These are phyloP conservation scores for Datisca glomerata DNA, from an alignment of 306 rosid genomes.

Conservation along the genomic window DNA sequence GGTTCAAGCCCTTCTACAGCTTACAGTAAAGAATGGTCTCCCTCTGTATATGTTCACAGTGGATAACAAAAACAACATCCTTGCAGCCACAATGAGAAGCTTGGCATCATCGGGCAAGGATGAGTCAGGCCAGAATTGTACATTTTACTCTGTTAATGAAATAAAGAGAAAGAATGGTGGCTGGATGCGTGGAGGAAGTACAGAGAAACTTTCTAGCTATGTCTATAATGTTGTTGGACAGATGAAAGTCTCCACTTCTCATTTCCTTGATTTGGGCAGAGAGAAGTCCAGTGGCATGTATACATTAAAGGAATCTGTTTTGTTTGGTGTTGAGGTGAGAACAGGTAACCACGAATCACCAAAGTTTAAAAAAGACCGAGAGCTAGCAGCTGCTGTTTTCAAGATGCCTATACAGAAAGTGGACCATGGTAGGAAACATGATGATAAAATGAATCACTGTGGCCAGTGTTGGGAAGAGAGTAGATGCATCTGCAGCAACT, in stretches of 20 bases:
- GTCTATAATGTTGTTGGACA: conserved; percentile 60
- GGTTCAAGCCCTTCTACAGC: conserved; percentile 56
- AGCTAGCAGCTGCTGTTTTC: conserved; percentile 67
- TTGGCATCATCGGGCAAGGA: conserved; percentile 46
- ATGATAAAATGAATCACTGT: conserved; percentile 18
- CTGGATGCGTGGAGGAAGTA: conserved; percentile 61
- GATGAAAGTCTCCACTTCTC: conserved; percentile 50
- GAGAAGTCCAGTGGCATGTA: conserved; percentile 17
- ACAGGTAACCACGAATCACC: conserved; percentile 33
- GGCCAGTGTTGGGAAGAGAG: conserved; percentile 32
- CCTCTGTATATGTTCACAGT: conserved; percentile 64
- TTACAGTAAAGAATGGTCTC: conserved; percentile 55
- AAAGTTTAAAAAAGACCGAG: conserved; percentile 27
- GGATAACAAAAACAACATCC: conserved; percentile 36
- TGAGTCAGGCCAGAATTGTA: conserved; percentile 38
- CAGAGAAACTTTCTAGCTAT: conserved; percentile 42
- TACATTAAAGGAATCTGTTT: conserved; percentile 42
- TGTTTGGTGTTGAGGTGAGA: conserved; percentile 42
- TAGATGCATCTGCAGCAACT: conserved; percentile 23
- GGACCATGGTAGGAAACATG: conserved; percentile 14
- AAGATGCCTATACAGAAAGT: conserved; percentile 36
- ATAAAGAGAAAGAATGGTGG: conserved; percentile 59
- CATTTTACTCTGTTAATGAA: conserved; percentile 68
- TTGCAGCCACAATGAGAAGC: conserved; percentile 58
- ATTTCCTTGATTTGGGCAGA: conserved; percentile 22